These are phyloP conservation scores for Colletotrichum tofieldiae DNA, from an alignment of 2,329 filamentous ascomycete species.

Conservation along the genomic window DNA sequence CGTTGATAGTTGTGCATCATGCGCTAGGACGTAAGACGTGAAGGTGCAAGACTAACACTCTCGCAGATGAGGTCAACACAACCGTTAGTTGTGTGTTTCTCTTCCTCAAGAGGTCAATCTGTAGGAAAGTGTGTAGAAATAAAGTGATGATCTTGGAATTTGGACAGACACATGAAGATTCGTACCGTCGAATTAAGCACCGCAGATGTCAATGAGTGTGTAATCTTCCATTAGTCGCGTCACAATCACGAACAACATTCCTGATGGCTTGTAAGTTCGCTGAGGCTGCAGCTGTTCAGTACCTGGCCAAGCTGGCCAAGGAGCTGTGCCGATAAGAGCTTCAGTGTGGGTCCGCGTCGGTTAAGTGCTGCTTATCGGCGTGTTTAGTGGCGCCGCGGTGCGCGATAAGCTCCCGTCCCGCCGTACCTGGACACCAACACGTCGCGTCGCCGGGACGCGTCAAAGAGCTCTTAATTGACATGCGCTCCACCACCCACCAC, in stretches of 20 bases:
- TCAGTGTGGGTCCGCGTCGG: constrained; percentile 5
- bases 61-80: not conserved
- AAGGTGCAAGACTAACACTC: not conserved
- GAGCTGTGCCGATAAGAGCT: constrained; percentile 24
- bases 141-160: not conserved
- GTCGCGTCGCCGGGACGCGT: constrained; percentile 39
- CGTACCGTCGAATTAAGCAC: too few species aligned
- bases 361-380: constrained; percentile 34
- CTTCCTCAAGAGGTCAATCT: not conserved
- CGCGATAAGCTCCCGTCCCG: constrained; percentile 36
- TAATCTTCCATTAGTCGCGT: not conserved
- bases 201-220: not conserved
- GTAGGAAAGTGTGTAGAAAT: not conserved
- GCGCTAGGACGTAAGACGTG: not conserved
- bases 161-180: not conserved
- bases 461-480: constrained; percentile 39
- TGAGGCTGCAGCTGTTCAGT: not conserved
- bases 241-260: too few species aligned
- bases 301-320: not conserved
- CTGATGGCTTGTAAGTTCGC: not conserved
- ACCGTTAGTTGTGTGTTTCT: too few species aligned
- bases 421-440: constrained; percentile 27
- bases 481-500: constrained; percentile 30
- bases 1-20: not conserved
- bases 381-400: constrained; percentile 35